Evolutionary conservation across 164 flowering plant species (phyloP).

Genomic region (Houttuynia cordata): DNA sequence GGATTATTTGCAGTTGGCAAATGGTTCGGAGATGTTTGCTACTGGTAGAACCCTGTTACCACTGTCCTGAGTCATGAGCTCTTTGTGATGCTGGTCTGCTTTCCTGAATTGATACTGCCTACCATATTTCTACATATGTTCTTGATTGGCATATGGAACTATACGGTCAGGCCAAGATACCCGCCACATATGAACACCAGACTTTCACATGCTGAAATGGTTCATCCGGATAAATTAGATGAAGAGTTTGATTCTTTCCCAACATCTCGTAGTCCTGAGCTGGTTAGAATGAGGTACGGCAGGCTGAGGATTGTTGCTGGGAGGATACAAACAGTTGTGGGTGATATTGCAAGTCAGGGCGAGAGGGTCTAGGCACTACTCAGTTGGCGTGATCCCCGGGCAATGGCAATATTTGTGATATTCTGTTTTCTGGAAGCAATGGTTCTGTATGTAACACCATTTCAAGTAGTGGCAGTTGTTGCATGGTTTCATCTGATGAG

Average conservation of each 20-base stretch:
- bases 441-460: constrained; percentile 22
- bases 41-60: constrained; percentile 34
- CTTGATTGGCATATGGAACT: constrained; percentile 25
- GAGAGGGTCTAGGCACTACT: constrained; percentile 39
- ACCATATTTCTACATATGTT: constrained; percentile 19
- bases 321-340: constrained; percentile 30
- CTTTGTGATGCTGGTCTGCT: constrained; percentile 19
- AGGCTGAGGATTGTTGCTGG: constrained; percentile 38
- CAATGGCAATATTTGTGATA: constrained; percentile 28
- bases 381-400: constrained; percentile 62
- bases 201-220: constrained; percentile 32
- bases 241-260: constrained; percentile 61
- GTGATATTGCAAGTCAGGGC: constrained; percentile 49
- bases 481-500: constrained; percentile 29
- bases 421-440: constrained; percentile 31
- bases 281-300: constrained; percentile 36
- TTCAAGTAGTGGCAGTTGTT: constrained; percentile 7
- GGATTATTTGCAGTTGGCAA: constrained; percentile 15
- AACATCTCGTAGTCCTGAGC: constrained; percentile 17
- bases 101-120: constrained; percentile 31
- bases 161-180: constrained; percentile 25
- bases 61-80: constrained; percentile 27
- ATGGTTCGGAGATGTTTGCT: constrained; percentile 30
- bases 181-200: constrained; percentile 46
- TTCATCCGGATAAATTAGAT: constrained; percentile 33